Evolutionary conservation across 2,329 filamentous ascomycete genomes (phyloP).

Genomic region (Raffaelea deltoideospora): DNA sequence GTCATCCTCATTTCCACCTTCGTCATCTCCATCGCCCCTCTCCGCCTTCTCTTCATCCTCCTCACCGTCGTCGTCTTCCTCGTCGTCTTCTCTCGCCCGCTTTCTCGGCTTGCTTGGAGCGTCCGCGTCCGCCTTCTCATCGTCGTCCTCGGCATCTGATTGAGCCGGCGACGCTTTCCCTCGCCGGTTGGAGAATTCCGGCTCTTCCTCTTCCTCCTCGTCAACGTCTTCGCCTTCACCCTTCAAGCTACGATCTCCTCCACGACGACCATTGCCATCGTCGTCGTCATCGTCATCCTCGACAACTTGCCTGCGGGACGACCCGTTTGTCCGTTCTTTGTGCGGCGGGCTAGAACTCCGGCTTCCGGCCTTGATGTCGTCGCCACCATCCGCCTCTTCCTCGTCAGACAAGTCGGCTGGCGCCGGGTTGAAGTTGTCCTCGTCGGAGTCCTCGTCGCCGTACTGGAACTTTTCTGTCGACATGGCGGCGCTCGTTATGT

Average conservation of each 20-base stretch:
- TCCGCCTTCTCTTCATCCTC: slow-evolving; percentile 4
- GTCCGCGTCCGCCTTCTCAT: slow-evolving; percentile 25
- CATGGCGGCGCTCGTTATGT: too few species aligned
- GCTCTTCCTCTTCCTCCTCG: background rate
- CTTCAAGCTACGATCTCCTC: slow-evolving; percentile 9
- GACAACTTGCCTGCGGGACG: slow-evolving; percentile 12
- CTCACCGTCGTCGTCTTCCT: slow-evolving; percentile 16
- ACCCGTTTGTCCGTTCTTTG: slow-evolving; percentile 13
- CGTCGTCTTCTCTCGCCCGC: slow-evolving; percentile 10
- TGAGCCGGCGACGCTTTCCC: too few species aligned
- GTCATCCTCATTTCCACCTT: slow-evolving; percentile 15
- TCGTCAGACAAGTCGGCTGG: slow-evolving; percentile 61
- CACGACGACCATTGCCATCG: slow-evolving; percentile 21
- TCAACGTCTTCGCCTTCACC: slow-evolving; percentile 28
- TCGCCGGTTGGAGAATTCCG: background rate
- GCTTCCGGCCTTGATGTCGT: slow-evolving; percentile 14
- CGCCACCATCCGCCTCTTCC: slow-evolving; percentile 31
- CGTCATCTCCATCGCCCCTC: slow-evolving; percentile 5
- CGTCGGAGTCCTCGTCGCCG: slow-evolving; percentile 56
- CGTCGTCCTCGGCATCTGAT: slow-evolving; percentile 25
- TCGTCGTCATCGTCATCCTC: slow-evolving; percentile 11
- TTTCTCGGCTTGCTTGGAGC: slow-evolving; percentile 17
- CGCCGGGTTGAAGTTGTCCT: slow-evolving; percentile 78
- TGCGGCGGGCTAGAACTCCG: slow-evolving; percentile 8
- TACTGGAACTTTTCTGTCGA: slow-evolving; percentile 3